A percentile compares a stretch with the other conserved stretches of the same genome.
Conservation (phyloP, 2,329 filamentous ascomycete species). For the Trichoderma koningii region DNA sequence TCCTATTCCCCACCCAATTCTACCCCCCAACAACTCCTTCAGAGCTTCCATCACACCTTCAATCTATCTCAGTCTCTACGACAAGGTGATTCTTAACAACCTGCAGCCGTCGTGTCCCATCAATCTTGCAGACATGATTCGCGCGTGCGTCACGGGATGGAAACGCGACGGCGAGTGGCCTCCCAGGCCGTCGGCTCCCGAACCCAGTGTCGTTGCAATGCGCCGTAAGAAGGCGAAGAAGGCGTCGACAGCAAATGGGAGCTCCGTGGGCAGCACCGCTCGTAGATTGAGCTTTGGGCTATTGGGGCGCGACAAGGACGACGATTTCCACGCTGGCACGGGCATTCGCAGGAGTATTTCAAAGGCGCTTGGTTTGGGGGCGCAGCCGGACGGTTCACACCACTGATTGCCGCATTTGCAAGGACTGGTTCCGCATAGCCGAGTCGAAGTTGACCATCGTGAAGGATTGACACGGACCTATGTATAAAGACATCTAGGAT, state of each 20-base stretch:
- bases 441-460: neutral
- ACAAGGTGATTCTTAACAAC: conserved; percentile 79
- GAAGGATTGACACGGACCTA: neutral
- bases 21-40: conserved; percentile 74
- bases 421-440: neutral
- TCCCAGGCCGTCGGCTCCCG: conserved; percentile 51
- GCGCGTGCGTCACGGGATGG: conserved; percentile 85
- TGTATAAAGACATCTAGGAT: neutral
- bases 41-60: conserved; percentile 73
- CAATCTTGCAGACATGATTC: conserved; percentile 79
- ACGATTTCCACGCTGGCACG: conserved; percentile 40
- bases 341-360: conserved; percentile 51
- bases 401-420: conserved; percentile 1
- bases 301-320: conserved; percentile 46
- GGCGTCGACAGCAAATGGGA: conserved; percentile 29
- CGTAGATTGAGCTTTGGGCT: conserved; percentile 53
- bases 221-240: conserved; percentile 45
- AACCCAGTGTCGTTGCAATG: conserved; percentile 40
- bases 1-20: conserved; percentile 70
- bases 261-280: conserved; percentile 36
- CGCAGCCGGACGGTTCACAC: conserved; percentile 27
- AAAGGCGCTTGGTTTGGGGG: conserved; percentile 48
- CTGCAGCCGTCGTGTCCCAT: conserved; percentile 85
- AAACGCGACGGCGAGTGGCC: conserved; percentile 94
- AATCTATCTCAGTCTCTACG: conserved; percentile 81